phyloP scores from a whole-genome alignment of 1,284 basidiomycete genomes.

The Moniliella sp. region DNA sequence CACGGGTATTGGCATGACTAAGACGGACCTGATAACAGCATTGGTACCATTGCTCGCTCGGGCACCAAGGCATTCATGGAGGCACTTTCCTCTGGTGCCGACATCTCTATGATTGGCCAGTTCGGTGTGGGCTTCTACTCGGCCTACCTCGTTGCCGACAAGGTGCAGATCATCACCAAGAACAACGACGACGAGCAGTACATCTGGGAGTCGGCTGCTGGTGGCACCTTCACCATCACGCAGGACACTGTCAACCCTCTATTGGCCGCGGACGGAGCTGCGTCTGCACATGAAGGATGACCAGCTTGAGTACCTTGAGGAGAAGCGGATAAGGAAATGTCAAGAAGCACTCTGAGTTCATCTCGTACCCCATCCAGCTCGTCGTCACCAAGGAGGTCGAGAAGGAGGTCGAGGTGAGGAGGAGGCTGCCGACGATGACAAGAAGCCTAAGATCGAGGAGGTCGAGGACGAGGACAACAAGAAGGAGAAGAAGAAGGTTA shows the following conservation, averaged over 20 bases:
- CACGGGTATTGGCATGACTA: slow-evolving; percentile 67
- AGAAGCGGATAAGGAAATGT: slow-evolving; percentile 98
- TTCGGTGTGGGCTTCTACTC: slow-evolving; percentile 99
- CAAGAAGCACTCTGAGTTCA: slow-evolving; percentile 99
- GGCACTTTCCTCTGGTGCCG: slow-evolving; percentile 75
- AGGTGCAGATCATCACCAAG: slow-evolving; percentile 93
- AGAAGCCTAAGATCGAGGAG: slow-evolving; percentile 51
- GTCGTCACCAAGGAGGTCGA: slow-evolving; percentile 97
- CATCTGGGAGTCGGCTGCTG: slow-evolving; percentile 98
- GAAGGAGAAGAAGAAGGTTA: slow-evolving; percentile 78
- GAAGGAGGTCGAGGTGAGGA: slow-evolving; percentile 57
- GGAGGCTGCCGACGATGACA: slow-evolving; percentile 44
- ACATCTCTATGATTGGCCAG: slow-evolving; percentile 42
- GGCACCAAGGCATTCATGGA: slow-evolving; percentile 77
- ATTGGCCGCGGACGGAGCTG: slow-evolving; percentile 75
- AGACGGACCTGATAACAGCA: slow-evolving; percentile 59
- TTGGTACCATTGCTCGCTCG: slow-evolving; percentile 97
- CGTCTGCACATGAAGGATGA: slow-evolving; percentile 94
- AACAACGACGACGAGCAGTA: slow-evolving; percentile 99
- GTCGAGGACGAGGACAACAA: slow-evolving; percentile 51
- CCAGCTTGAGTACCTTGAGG: slow-evolving; percentile 93
- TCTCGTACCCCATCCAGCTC: slow-evolving; percentile 97
- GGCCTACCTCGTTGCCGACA: slow-evolving; percentile 92
- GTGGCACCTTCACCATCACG: slow-evolving; percentile 97
- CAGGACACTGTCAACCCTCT: slow-evolving; percentile 69